phyloP scores from a whole-genome alignment of 2,329 filamentous ascomycete species.

The Calonectria multiphialidica region DNA sequence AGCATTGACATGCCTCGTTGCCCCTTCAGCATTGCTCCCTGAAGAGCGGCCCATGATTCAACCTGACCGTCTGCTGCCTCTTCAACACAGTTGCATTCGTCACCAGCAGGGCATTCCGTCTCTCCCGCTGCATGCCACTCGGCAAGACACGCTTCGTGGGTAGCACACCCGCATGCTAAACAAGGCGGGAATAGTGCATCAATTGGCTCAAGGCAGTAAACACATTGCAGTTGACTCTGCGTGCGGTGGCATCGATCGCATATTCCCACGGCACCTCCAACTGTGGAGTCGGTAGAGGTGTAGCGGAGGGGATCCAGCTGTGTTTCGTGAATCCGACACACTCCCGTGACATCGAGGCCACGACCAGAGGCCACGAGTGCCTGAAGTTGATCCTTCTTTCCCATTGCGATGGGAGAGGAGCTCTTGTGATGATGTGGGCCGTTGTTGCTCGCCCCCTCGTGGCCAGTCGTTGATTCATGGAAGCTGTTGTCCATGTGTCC shows the following conservation, averaged over 20 bases:
- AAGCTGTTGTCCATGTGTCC: conserved; percentile 48
- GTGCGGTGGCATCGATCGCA: conserved; percentile 65
- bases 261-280: conserved; percentile 62
- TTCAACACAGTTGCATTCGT: conserved; percentile 72
- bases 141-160: conserved; percentile 69
- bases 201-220: conserved; percentile 72
- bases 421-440: conserved; percentile 52
- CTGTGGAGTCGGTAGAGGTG: conserved; percentile 52
- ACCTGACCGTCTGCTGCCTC: conserved; percentile 69
- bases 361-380: conserved; percentile 64
- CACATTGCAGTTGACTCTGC: conserved; percentile 70
- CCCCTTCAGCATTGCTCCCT: conserved; percentile 52
- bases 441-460: conserved; percentile 52
- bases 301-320: conserved; percentile 71
- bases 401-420: conserved; percentile 66
- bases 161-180: conserved; percentile 72
- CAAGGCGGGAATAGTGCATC: conserved; percentile 72
- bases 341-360: conserved; percentile 72
- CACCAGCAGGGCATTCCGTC: conserved; percentile 70
- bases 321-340: conserved; percentile 72
- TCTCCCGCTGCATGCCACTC: conserved; percentile 71
- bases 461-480: conserved; percentile 52
- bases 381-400: conserved; percentile 66
- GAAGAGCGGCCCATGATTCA: conserved; percentile 69
- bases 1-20: conserved; percentile 40